phyloP scores from a whole-genome alignment of 2,329 filamentous ascomycete species.

The Cordyceps militaris region DNA sequence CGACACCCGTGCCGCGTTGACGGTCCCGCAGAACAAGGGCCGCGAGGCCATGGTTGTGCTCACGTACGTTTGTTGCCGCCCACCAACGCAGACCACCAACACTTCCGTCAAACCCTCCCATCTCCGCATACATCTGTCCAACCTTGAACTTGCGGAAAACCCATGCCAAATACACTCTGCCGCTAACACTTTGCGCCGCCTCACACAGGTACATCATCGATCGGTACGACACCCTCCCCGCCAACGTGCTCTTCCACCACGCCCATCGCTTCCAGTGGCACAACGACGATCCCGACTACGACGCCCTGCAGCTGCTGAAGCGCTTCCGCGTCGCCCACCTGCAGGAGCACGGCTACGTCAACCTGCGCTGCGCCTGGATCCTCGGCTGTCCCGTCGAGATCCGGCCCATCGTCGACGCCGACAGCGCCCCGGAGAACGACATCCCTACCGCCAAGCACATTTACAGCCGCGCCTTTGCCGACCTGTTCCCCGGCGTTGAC shows the following conservation, averaged over 20 bases:
- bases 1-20: constrained; percentile 38
- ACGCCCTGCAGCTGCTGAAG: constrained; percentile 44
- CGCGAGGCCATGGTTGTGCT: constrained; percentile 48
- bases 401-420: constrained; percentile 30
- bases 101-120: not conserved
- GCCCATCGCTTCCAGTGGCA: constrained; percentile 45
- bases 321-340: constrained; percentile 43
- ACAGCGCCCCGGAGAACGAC: constrained; percentile 24
- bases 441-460: constrained; percentile 33
- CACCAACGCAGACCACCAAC: not conserved
- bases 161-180: not conserved
- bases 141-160: no score
- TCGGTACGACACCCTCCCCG: constrained; percentile 39
- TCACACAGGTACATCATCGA: constrained; percentile 38
- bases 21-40: constrained; percentile 43
- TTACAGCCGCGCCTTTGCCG: constrained; percentile 35
- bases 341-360: constrained; percentile 49
- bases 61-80: constrained; percentile 25
- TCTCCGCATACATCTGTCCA: no score
- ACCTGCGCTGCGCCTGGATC: constrained; percentile 52
- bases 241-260: constrained; percentile 40
- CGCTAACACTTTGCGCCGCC: not conserved
- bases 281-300: constrained; percentile 47
- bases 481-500: constrained; percentile 33
- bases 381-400: constrained; percentile 49